These are phyloP conservation scores for Microcos paniculata DNA, from an alignment of 345 rosid species.

Conservation along the genomic window DNA sequence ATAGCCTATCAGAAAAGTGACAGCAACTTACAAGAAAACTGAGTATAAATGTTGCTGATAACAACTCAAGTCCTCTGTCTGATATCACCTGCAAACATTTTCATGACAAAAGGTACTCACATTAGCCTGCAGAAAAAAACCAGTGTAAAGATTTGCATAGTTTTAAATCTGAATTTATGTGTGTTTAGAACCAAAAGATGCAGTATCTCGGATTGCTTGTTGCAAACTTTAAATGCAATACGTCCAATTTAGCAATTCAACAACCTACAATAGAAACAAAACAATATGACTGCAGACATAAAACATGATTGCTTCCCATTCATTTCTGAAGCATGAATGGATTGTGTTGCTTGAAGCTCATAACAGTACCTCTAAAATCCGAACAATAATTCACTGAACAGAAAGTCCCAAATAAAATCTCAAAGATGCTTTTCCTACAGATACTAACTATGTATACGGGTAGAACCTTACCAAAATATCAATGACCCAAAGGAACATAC, in stretches of 20 bases:
- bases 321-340: not conserved
- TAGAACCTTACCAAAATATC: not conserved
- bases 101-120: slow-evolving; percentile 2
- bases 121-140: slow-evolving; percentile 3
- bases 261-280: too few relatives aligned
- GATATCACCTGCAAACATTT: slow-evolving; percentile 58
- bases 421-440: not conserved
- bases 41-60: slow-evolving; percentile 70
- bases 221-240: too few relatives aligned
- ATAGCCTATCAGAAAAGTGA: slow-evolving; percentile 6
- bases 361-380: not conserved
- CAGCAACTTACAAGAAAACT: slow-evolving; percentile 64
- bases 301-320: not conserved
- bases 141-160: not conserved
- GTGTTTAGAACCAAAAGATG: not conserved
- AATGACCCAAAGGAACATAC: not conserved
- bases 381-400: not conserved
- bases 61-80: slow-evolving; percentile 80
- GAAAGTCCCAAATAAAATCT: not conserved
- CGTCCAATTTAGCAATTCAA: too few relatives aligned
- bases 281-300: too few relatives aligned
- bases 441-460: not conserved
- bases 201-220: not conserved
- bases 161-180: not conserved
- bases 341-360: not conserved